These are phyloP conservation scores for Paracoccidioides brasiliensis DNA, from an alignment of 2,329 filamentous ascomycete species.

Conservation along the genomic window DNA sequence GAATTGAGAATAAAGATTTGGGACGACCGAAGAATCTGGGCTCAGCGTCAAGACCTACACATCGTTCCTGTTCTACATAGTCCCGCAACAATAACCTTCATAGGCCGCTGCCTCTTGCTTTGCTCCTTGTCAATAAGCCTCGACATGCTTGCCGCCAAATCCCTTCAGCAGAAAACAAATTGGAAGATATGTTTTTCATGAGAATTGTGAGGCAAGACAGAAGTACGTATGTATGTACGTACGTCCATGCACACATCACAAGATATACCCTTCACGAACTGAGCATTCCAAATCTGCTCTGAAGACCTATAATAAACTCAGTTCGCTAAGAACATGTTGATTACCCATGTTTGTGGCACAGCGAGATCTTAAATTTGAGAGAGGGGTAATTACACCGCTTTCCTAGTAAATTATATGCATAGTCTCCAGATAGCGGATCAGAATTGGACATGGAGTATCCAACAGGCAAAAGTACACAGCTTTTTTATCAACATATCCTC, in stretches of 20 bases:
- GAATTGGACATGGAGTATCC: no score
- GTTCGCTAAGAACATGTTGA: no score
- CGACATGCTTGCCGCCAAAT: not conserved
- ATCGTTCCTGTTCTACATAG: constrained; percentile 3
- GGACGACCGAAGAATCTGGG: no score
- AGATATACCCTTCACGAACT: not conserved
- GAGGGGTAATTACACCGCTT: no score
- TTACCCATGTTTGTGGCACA: no score
- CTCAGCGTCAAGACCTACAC: not conserved
- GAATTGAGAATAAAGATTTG: not conserved
- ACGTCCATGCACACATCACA: not conserved
- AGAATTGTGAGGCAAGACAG: not conserved
- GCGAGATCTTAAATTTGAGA: no score
- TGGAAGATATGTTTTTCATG: not conserved
- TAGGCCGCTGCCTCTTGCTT: not conserved
- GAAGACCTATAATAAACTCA: no score
- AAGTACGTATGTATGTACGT: not conserved
- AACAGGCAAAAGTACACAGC: no score
- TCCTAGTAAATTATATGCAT: no score
- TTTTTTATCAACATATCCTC: no score
- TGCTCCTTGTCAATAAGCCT: constrained; percentile 1
- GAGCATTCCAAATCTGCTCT: no score
- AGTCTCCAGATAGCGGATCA: no score
- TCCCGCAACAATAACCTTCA: constrained; percentile 1
- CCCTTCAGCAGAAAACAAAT: not conserved